Conservation (phyloP, 2,329 filamentous ascomycete species). For the Tolypocladium amazonense region DNA sequence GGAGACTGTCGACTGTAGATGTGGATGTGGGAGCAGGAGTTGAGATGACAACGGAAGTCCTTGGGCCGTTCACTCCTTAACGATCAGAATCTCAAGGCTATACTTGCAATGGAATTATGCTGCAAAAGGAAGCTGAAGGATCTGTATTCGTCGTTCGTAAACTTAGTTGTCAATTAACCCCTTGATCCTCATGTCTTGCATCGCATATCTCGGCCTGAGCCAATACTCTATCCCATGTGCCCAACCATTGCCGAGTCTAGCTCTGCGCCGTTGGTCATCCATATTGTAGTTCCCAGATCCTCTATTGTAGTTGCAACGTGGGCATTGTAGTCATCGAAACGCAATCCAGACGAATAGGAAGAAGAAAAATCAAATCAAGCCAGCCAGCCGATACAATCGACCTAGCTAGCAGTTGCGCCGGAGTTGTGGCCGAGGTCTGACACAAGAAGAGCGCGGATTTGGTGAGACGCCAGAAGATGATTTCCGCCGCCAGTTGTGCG, state of each 20-base stretch:
- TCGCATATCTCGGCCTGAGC: neutral
- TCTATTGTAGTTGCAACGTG: neutral
- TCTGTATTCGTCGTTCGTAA: neutral
- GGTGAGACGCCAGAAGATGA: neutral
- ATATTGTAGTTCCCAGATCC: neutral
- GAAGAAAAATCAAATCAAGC: neutral
- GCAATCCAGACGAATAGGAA: neutral
- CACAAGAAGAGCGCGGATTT: neutral
- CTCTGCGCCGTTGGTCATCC: neutral
- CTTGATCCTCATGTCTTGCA: neutral
- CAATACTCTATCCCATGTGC: neutral
- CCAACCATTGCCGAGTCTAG: neutral
- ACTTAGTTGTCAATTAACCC: neutral
- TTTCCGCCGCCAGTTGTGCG: neutral
- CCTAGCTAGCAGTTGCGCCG: neutral
- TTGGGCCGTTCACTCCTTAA: neutral
- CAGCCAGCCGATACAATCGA: neutral
- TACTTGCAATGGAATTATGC: neutral
- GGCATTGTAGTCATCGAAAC: neutral
- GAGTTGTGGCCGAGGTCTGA: neutral
- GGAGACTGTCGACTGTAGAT: too few species aligned
- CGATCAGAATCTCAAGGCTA: neutral
- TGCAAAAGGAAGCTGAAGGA: too few species aligned
- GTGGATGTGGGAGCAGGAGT: neutral
- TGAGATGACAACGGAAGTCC: neutral